Evolutionary conservation across 192 early-diverging fungal species (phyloP).

Genomic region (Coemansia sp.): DNA sequence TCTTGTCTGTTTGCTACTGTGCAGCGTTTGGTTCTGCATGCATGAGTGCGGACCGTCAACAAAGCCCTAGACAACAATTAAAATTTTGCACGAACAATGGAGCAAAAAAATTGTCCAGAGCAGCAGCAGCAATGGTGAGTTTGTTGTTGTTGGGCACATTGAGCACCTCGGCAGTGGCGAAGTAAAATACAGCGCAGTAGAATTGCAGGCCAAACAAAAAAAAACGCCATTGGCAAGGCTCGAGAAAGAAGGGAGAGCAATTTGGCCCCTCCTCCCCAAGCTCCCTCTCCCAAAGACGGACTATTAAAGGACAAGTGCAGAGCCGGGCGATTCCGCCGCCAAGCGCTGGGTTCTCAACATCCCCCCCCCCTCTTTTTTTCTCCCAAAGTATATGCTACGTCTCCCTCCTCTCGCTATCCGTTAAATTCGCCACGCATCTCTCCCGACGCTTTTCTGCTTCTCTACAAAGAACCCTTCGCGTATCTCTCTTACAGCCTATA

Average conservation of each 20-base stretch:
- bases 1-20: not conserved
- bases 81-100: not conserved
- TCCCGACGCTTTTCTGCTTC: not conserved
- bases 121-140: not conserved
- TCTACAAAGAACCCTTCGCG: conserved; percentile 8
- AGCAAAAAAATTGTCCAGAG: not conserved
- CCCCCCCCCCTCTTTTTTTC: conserved; percentile 1
- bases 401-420: conserved; percentile 15
- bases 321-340: conserved; percentile 6
- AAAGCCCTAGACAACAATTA: not conserved
- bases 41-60: conserved; percentile 1
- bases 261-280: conserved; percentile 5
- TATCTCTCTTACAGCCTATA: not conserved
- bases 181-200: conserved; percentile 6
- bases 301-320: conserved; percentile 12
- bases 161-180: conserved; percentile 9
- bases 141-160: conserved; percentile 12
- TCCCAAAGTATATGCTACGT: conserved; percentile 11
- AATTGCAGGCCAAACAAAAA: not conserved
- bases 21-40: not conserved
- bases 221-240: not conserved
- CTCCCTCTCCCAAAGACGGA: conserved; percentile 3
- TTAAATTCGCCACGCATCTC: conserved; percentile 14
- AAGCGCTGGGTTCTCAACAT: conserved; percentile 6
- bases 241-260: not conserved